Evolutionary conservation across 116 monocot species (phyloP).

Genomic region (Thalassia testudinum): DNA sequence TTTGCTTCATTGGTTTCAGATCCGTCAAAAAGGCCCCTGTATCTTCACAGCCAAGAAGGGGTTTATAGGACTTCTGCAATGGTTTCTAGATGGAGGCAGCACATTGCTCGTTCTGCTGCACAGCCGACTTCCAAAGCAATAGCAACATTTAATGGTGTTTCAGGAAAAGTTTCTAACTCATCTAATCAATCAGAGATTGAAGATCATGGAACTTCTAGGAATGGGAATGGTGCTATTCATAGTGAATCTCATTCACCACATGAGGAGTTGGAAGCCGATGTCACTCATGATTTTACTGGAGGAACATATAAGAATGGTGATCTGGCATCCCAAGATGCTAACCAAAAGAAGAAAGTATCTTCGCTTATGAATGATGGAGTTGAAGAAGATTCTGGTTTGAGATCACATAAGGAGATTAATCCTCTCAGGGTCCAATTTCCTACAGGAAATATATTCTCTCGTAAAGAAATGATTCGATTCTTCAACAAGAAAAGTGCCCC

Average conservation of each 20-base stretch:
- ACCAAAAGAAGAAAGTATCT: constrained; percentile 8
- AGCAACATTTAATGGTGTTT: constrained; percentile 16
- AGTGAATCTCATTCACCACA: constrained; percentile 12
- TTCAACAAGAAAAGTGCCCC: constrained; percentile 55
- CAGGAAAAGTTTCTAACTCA: constrained; percentile 8
- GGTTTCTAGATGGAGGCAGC: constrained; percentile 93
- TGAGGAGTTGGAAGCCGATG: constrained; percentile 7
- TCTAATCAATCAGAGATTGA: constrained; percentile 3
- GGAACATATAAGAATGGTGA: constrained; percentile 3
- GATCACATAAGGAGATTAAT: constrained; percentile 18
- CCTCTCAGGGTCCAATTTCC: constrained; percentile 78
- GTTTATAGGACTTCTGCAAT: constrained; percentile 78
- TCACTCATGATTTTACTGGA: not conserved
- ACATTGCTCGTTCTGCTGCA: constrained; percentile 22
- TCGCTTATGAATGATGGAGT: not conserved
- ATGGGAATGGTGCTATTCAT: constrained; percentile 2
- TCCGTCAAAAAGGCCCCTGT: constrained; percentile 43
- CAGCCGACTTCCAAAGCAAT: constrained; percentile 5
- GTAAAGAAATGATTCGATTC: constrained; percentile 49
- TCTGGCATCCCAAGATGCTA: constrained; percentile 3
- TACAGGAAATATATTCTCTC: constrained; percentile 67
- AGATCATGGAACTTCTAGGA: constrained; percentile 3
- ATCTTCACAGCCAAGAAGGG: constrained; percentile 89
- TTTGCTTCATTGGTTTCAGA: constrained; percentile 62
- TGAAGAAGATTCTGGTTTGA: constrained; percentile 7